Conservation (phyloP, 305 asterid species). For the Salvia sclarea region DNA sequence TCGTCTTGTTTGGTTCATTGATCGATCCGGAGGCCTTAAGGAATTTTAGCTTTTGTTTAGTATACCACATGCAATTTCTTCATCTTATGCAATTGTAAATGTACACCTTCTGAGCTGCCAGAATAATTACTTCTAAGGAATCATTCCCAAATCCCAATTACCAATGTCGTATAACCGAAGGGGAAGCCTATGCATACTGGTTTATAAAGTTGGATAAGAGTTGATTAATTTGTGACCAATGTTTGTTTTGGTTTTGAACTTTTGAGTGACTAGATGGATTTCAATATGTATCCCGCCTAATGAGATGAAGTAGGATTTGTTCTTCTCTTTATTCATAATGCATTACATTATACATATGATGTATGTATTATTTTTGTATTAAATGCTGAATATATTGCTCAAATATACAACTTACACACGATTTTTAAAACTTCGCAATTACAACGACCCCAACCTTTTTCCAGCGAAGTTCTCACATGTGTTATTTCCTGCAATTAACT, state of each 20-base stretch:
- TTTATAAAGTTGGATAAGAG: neutral
- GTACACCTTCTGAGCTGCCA: neutral
- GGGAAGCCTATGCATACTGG: neutral
- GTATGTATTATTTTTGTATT: neutral
- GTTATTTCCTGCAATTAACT: neutral
- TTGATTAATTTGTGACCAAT: neutral
- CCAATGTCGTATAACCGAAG: constrained; percentile 1
- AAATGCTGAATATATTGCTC: neutral
- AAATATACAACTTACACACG: neutral
- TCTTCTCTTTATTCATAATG: neutral
- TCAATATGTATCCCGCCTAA: neutral
- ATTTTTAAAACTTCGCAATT: neutral
- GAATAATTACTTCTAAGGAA: neutral
- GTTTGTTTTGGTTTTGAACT: neutral
- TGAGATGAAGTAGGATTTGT: neutral
- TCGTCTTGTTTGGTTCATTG: neutral
- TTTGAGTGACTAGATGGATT: neutral
- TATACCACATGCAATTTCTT: neutral
- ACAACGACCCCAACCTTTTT: too few relatives aligned
- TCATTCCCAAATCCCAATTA: neutral
- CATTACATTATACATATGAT: neutral
- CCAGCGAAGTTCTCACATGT: neutral
- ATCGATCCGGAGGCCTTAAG: constrained; percentile 1
- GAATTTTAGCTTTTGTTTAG: neutral
- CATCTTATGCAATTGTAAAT: constrained; percentile 8